Base-by-base conservation (phyloP, 805 yeast genomes). In the Monosporozyma unispora region DNA sequence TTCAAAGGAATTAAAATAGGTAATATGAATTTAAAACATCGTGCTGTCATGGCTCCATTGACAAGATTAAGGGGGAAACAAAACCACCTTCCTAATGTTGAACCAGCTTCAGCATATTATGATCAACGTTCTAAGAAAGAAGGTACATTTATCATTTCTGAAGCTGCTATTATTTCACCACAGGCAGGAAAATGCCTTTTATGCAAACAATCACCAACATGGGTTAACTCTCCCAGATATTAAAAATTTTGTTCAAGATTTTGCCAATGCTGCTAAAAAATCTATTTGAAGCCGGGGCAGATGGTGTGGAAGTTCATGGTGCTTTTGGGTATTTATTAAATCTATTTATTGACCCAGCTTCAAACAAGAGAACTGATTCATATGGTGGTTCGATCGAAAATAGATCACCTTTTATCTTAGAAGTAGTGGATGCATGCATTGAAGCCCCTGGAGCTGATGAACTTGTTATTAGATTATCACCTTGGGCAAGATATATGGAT, bases 301-400 rank as follows among this genome's bases (percentile, higher is more conserved):
- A 83, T 61, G 80, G 80, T 51, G 75, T 83, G 29, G 87, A 83
- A 63, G 64, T 83, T 45, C 88, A 82, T 61, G 70, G 70, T 31
- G 87, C 87, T n/a, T 80, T 81, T 60, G 87, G 88, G 10, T 82
- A 78, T 59, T 59, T 83, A 50, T 54, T 78, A 38, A 71, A 74
- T 62, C 77, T 78, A 61, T 81, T 83, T 56, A 57, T 80, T 53
- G 75, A 78, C 41, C 68, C 71, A 11, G 49, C 62, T 12, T 65
- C 71, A 44, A 72, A 72, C 57, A 60, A 75, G 41, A 60, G 72
- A 63, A 70, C 71, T 79, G 82, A 77, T 59, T 67, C 73, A 55
- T 78, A 77, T 54, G 82, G 81, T 51, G 81, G 79, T 3, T 63
- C 71, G 7, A 70, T 74, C 55, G 78, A 73, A 55, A 71, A 77